These are phyloP conservation scores for Macrophomina phaseolina DNA, from an alignment of 2,329 filamentous ascomycete genomes.

Conservation along the genomic window DNA sequence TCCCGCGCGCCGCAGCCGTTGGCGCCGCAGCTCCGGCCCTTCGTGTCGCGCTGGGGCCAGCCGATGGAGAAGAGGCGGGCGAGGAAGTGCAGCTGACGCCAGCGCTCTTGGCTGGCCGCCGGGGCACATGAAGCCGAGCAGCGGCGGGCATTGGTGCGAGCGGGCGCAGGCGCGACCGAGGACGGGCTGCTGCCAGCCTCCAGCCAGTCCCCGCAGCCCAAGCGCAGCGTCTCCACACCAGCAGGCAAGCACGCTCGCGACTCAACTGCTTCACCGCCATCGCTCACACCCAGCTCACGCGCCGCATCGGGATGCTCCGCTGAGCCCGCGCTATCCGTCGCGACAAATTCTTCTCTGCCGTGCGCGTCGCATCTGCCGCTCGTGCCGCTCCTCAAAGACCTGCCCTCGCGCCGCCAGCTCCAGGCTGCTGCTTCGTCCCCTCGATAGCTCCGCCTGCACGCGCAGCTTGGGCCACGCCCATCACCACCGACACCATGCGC, in stretches of 20 bases:
- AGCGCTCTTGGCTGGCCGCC: conserved; percentile 2
- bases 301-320: conserved; percentile 12
- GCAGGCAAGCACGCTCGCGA: neutral
- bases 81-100: neutral
- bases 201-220: conserved; percentile 16
- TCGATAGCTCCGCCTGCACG: conserved; percentile 10
- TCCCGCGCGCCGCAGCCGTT: conserved; percentile 15
- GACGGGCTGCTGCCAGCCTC: neutral
- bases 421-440: conserved; percentile 18
- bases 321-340: conserved; percentile 23
- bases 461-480: conserved; percentile 18
- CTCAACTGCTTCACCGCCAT: conserved; percentile 23
- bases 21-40: conserved; percentile 11
- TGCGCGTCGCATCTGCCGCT: neutral
- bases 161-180: neutral
- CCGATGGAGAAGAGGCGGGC: conserved; percentile 15
- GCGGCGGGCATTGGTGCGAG: neutral
- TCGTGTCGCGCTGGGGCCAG: conserved; percentile 1
- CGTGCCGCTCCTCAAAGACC: neutral
- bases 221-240: conserved; percentile 9
- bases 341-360: conserved; percentile 1
- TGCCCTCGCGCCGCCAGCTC: conserved; percentile 10
- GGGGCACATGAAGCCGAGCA: neutral
- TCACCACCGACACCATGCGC: conserved; percentile 37
- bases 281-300: neutral